phyloP scores from a whole-genome alignment of 176 grass and related monocot species.

The Raddia distichophylla region DNA sequence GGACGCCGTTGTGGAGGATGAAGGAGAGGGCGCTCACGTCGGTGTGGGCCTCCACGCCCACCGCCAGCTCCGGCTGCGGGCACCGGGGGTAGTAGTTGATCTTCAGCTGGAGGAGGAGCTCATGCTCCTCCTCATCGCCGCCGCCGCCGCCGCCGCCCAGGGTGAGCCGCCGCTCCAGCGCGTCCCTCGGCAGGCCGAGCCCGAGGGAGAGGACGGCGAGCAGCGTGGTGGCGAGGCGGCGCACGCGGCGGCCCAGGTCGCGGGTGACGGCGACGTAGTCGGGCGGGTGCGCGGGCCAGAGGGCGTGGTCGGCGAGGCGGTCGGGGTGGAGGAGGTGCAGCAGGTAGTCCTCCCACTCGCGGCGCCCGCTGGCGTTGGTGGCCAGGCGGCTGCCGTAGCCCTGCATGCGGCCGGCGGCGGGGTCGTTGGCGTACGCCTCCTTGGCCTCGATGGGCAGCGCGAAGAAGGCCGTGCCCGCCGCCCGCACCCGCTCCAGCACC shows the following conservation, averaged over 20 bases:
- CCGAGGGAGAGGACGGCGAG: conserved; percentile 73
- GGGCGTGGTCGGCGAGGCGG: conserved; percentile 41
- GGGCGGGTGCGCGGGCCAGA: conserved; percentile 59
- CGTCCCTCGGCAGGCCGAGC: conserved; percentile 30
- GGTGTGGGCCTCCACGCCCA: conserved; percentile 91
- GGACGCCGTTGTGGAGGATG: conserved; percentile 92
- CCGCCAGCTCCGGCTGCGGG: conserved; percentile 83
- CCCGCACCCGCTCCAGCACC: conserved; percentile 51
- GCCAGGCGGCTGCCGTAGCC: conserved; percentile 84
- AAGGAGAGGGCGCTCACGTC: conserved; percentile 86
- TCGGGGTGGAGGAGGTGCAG: conserved; percentile 85
- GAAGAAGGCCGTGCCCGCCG: conserved; percentile 70
- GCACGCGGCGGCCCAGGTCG: conserved; percentile 13
- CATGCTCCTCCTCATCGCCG: background rate
- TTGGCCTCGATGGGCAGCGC: conserved; percentile 61
- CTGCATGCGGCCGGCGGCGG: conserved; percentile 52
- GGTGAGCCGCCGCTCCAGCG: conserved; percentile 50
- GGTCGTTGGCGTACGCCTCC: conserved; percentile 86
- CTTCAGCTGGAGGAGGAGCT: conserved; percentile 80
- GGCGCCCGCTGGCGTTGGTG: conserved; percentile 55
- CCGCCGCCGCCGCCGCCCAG: conserved; percentile 6
- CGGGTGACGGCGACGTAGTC: conserved; percentile 47
- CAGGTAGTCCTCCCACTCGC: conserved; percentile 95
- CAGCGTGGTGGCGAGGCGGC: conserved; percentile 50
- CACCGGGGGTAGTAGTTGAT: conserved; percentile 96